Base-by-base conservation (phyloP, 345 rosid genomes). In the Schrenkiella parvula region DNA sequence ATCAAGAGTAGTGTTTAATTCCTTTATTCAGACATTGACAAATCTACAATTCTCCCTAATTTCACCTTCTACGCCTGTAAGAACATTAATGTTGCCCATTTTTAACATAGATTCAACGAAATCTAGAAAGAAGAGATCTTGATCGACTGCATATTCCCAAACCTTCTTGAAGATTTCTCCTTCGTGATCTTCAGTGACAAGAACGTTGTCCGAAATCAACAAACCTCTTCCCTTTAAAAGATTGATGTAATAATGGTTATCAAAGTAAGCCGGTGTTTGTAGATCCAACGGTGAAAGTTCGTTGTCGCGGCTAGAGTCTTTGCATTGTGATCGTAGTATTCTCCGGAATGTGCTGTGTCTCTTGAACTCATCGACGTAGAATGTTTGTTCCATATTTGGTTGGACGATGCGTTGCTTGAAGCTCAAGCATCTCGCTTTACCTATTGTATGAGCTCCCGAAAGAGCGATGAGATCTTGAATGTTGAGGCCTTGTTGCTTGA, bases 391-490 rank as follows among this genome's bases (percentile, higher is more conserved):
- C 43, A 70, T 15, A 64, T 57, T 83, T 22, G 72, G 71, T 26
- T 84, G 76, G 43, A 81, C 74, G 0, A 82, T 74, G 1, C 93
- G 78, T 71, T 88, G 85, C 77, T 84, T 85, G 79, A 92, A 86
- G 82, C 88, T 92, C 51, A 77, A 4, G 75, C 95, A 89, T 76
- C 89, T 85, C 44, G 96, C 96, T 61, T 75, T 80, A 14, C 98
- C 95, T 60, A 92, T 70, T 6, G 92, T 92, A 61, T 90, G 98
- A 60, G 90, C 79, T 0, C 96, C 95, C 7, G 93, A 87, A 57
- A 92, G 78, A 50, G 93, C 84, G 28, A 92, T 78, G 51, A 90
- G 83, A 61, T 92, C 93, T 78, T 48, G 60, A 13, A 78, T 65
- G 75, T 80, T 73, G n/a, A 89, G 87, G 1, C 91, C 98, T 19